Conservation (phyloP, 306 rosid species). For the Castanea crenata region DNA sequence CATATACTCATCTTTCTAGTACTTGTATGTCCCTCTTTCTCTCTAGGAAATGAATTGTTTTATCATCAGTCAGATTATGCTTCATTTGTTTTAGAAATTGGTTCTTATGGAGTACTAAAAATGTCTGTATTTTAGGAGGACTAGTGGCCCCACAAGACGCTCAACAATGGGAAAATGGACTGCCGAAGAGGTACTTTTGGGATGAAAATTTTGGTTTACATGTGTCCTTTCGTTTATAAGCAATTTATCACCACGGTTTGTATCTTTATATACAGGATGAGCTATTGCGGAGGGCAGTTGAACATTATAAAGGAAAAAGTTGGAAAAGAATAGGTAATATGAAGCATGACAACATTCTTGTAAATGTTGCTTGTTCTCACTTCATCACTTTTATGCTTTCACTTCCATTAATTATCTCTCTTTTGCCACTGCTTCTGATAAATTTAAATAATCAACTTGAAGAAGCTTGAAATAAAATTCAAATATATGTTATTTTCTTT, state of each 20-base stretch:
- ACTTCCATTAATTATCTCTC: background rate
- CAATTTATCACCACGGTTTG: background rate
- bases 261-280: constrained; percentile 59
- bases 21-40: no score
- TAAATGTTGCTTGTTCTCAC: background rate
- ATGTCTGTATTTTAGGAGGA: constrained; percentile 61
- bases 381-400: background rate
- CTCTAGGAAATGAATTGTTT: background rate
- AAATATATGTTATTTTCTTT: background rate
- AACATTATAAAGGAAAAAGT: constrained; percentile 87
- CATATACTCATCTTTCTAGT: no score
- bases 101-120: constrained; percentile 13
- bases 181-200: constrained; percentile 67
- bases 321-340: constrained; percentile 95
- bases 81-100: background rate
- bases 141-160: constrained; percentile 98
- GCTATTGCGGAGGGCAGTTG: constrained; percentile 69
- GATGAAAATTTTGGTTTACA: background rate
- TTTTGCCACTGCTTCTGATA: background rate
- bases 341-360: background rate
- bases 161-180: constrained; percentile 99
- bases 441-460: background rate
- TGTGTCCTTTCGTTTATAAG: background rate
- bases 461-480: background rate
- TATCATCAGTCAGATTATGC: background rate